Evolutionary conservation across 192 early-diverging fungal genomes (phyloP).

Genomic region (Mortierella alpina): DNA sequence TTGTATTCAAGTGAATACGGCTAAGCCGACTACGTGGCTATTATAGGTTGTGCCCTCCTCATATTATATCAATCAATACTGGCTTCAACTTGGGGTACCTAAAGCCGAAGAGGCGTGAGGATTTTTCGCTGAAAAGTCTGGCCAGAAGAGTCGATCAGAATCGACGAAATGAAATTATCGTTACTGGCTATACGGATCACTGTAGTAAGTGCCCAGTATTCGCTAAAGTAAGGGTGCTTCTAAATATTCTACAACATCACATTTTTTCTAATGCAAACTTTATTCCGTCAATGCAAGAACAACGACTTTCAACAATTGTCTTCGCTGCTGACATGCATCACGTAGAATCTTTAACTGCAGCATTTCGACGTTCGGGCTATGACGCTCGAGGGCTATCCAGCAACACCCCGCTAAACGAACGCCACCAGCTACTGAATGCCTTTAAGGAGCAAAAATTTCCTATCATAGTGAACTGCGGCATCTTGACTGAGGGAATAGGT

Average conservation of each 20-base stretch:
- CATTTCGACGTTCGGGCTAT: conserved; percentile 61
- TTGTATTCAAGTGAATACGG: no score
- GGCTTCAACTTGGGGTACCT: conserved; percentile 57
- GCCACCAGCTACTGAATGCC: conserved; percentile 62
- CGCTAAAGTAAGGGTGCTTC: no score
- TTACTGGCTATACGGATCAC: conserved; percentile 58
- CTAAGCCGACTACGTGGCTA: no score
- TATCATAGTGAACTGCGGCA: conserved; percentile 85
- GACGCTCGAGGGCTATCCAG: conserved; percentile 62
- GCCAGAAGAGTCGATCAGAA: conserved; percentile 30
- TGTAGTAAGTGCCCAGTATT: not conserved
- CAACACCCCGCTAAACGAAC: conserved; percentile 57
- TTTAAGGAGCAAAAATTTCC: conserved; percentile 69
- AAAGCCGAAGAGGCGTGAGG: conserved; percentile 16
- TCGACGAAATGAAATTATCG: conserved; percentile 67
- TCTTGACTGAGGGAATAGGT: conserved; percentile 70
- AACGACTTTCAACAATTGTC: conserved; percentile 70
- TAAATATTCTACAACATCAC: not conserved
- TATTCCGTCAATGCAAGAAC: no score
- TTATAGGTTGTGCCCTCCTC: conserved; percentile 68
- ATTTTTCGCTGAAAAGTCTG: not conserved
- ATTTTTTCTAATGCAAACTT: no score
- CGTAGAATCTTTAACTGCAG: conserved; percentile 61
- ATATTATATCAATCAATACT: conserved; percentile 71
- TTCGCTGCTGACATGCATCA: conserved; percentile 88